Base-by-base conservation (phyloP, 139 green algal species). In the Closterium sp. region DNA sequence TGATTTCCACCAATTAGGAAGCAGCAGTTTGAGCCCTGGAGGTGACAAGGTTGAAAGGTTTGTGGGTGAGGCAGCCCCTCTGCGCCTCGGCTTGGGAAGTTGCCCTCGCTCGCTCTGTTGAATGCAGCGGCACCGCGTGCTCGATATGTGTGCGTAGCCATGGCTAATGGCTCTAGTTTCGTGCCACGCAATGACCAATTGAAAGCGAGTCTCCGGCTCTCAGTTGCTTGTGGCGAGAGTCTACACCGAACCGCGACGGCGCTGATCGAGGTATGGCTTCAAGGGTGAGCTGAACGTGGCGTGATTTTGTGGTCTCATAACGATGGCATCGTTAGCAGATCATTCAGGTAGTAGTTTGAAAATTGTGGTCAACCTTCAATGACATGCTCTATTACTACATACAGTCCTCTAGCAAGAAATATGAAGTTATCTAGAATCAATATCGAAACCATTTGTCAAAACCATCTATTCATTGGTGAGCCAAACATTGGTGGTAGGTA, bases 241-340 rank as follows among this genome's bases (percentile, higher is more conserved):
- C 84, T 83, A 83, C 33, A 34, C 33, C 84, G 84, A 87, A 87
- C 33, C 33, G 84, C 84, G 84, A 3, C 84, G 84, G 84, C 84
- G 84, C 84, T 19, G 25, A 83, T 81, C 84, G 33, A 35, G 84
- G 33, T 35, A 19, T 87, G 33, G 84, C 2, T 35, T 87, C 16
- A 35, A 35, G 84, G 16, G 16, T 2, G 84, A 83, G 84, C 23
- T 33, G 55, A 76, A 76, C 55, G 55, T 76, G 55, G 55, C 55
- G 2, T 76, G 55, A 76, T 28, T 76, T 3, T 16, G 12, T 87
- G 23, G n/a, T n/a, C n/a, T n/a, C n/a, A 34, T 87, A 35, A 28
- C 84, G 84, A 87, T 34, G 33, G 84, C 33, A 87, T 64, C 84
- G 33, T 87, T 87, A n/a, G n/a, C n/a, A n/a, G n/a, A n/a, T n/a